Percentiles rank a stretch among this genome's conserved stretches.
Evolutionary conservation across 2,329 filamentous ascomycete species (phyloP).

Genomic region (Mollisiaceae sp.): DNA sequence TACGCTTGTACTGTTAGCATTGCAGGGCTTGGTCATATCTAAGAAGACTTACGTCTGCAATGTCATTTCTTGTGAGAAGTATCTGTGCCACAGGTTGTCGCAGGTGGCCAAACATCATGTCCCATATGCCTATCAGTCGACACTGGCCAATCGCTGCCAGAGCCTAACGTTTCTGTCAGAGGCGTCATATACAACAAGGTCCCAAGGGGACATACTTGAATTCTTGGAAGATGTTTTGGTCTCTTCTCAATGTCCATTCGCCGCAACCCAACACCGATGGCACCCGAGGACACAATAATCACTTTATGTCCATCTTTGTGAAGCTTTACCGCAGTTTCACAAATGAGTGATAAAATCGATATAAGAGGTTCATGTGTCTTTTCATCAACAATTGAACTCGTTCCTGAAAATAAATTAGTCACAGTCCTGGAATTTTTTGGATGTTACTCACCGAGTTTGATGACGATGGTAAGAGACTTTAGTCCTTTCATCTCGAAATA

Average conservation of each 20-base stretch:
- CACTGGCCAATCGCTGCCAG: constrained; percentile 96
- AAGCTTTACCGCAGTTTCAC: constrained; percentile 88
- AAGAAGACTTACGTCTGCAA: constrained; percentile 74
- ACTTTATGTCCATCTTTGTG: constrained; percentile 92
- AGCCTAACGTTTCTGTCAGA: constrained; percentile 56
- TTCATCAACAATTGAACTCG: constrained; percentile 98
- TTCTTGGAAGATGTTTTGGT: constrained; percentile 86
- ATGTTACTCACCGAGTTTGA: constrained; percentile 64
- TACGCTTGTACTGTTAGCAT: constrained; percentile 59
- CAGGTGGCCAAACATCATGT: constrained; percentile 86
- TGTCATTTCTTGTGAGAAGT: constrained; percentile 91
- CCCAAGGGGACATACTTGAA: constrained; percentile 63
- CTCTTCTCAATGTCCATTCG: constrained; percentile 87
- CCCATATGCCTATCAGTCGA: constrained; percentile 93
- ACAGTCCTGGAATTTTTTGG: constrained; percentile 17
- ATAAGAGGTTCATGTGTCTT: constrained; percentile 91
- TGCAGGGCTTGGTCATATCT: constrained; percentile 25
- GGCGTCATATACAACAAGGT: background rate
- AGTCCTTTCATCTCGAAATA: constrained; percentile 52
- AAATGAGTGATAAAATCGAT: constrained; percentile 88
- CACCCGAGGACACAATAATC: constrained; percentile 94
- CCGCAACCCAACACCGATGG: constrained; percentile 90
- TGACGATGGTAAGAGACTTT: constrained; percentile 68
- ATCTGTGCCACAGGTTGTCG: constrained; percentile 94
- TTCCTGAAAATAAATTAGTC: constrained; percentile 62